A percentile compares a stretch with the other conserved stretches of the same genome.
These are phyloP conservation scores for Pythium apleroticum DNA, from an alignment of 352 stramenopile genomes.

Conservation along the genomic window DNA sequence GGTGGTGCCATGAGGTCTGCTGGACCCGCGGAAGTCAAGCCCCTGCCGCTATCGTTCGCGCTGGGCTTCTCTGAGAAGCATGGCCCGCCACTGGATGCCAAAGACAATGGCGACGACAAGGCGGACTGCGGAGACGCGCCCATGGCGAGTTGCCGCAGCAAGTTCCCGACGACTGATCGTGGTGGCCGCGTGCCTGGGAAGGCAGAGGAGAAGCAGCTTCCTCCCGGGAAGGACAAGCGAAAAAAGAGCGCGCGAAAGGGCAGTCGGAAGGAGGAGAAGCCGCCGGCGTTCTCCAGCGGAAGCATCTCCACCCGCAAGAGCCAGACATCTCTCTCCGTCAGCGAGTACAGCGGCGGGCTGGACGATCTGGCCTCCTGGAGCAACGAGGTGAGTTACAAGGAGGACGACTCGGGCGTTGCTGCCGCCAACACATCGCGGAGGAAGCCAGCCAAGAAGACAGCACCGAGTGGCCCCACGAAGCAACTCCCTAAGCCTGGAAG, in stretches of 20 bases:
- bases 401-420: conserved; percentile 9
- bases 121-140: neutral
- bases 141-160: conserved; percentile 7
- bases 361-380: conserved; percentile 19
- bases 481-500: conserved; percentile 15
- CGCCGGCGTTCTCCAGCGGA: conserved; percentile 1
- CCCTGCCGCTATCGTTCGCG: conserved; percentile 18
- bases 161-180: conserved; percentile 16
- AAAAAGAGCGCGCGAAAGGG: conserved; percentile 26
- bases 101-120: conserved; percentile 16
- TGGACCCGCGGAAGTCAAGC: conserved; percentile 23
- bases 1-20: neutral
- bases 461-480: neutral
- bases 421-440: conserved; percentile 7
- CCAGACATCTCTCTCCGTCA: conserved; percentile 15
- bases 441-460: conserved; percentile 17
- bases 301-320: conserved; percentile 17
- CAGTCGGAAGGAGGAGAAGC: conserved; percentile 20
- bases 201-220: conserved; percentile 21
- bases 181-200: conserved; percentile 17
- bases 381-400: conserved; percentile 8
- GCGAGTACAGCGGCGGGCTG: conserved; percentile 7
- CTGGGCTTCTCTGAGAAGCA: conserved; percentile 11
- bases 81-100: neutral
- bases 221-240: conserved; percentile 19